Percentiles rank a stretch among this genome's conserved stretches.
These are phyloP conservation scores for Thielaviopsis euricoi DNA, from an alignment of 2,329 filamentous ascomycete genomes.

Conservation along the genomic window DNA sequence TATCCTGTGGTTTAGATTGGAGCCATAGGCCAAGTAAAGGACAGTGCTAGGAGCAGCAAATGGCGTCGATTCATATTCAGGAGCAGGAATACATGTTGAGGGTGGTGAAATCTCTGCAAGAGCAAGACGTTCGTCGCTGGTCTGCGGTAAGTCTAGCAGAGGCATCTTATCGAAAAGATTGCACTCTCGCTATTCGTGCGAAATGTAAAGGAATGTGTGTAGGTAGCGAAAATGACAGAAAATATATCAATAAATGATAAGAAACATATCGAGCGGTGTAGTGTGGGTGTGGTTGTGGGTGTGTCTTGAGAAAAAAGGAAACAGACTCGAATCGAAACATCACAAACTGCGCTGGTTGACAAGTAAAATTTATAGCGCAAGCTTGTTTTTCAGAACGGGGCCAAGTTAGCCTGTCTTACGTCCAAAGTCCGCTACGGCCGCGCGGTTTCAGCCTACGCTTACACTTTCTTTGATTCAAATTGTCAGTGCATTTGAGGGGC, in stretches of 20 bases:
- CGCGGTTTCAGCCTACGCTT: neutral
- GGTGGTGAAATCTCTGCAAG: conserved; percentile 15
- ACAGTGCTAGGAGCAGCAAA: conserved; percentile 29
- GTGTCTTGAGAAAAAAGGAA: neutral
- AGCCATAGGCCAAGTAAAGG: conserved; percentile 80
- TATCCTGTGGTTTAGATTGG: conserved; percentile 66
- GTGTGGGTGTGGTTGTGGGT: neutral
- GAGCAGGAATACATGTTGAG: conserved; percentile 14
- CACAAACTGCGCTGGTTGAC: neutral
- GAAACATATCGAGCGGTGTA: neutral
- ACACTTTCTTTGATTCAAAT: neutral
- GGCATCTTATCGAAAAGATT: neutral
- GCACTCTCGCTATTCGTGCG: neutral
- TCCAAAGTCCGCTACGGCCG: neutral
- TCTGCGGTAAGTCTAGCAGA: conserved; percentile 14
- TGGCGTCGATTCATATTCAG: neutral
- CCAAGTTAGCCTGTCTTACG: neutral
- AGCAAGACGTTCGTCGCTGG: conserved; percentile 23
- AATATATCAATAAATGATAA: neutral
- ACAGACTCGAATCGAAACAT: neutral
- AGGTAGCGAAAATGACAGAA: neutral
- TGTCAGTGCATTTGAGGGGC: neutral
- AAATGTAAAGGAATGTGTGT: neutral
- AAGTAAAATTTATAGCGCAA: neutral
- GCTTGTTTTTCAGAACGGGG: neutral